Base-by-base conservation (phyloP, 2,329 filamentous ascomycete genomes). In the Diaporthe sp. region DNA sequence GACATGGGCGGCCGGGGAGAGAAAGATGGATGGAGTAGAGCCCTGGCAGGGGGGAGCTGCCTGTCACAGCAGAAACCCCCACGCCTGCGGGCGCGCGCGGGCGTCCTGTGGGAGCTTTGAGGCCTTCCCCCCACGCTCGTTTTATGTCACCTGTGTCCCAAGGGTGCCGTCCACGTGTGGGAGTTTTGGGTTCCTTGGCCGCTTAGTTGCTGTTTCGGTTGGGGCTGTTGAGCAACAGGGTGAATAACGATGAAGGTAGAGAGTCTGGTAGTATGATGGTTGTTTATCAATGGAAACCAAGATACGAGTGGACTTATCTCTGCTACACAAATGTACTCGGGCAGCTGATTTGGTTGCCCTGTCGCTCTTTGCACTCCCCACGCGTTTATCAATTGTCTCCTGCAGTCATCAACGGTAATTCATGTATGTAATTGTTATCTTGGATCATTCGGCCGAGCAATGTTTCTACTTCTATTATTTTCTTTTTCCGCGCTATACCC, bases 51-150 rank as follows among this genome's bases (percentile, higher is more conserved):
- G 61, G 28, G 3, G 4, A 25, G 61, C 39, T 22, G 42, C 20
- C 37, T 47, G 60, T 49, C 61, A 67, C 17, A 37, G 63, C 63
- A 34, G 31, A 25, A 51, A 25, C 47, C 65, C 65, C 65, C 65
- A 68, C 65, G 65, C 25, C 31, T 10, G 28, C n/a, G 44, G 17
- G 42, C 39, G 25, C 10, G 12, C 37, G 12, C 37, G 37, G 60
- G 42, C 60, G 31, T 10, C 7, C 17, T 47, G 42, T 37, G 47
- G 44, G 47, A 20, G 47, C 10, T 25, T 37, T 25, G 60, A 17
- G 25, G 47, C 5, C 10, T 13, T 4, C 7, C 65, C 65, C 65
- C 65, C 65, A 70, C 65, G 65, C 49, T 42, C 39, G 22, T 70
- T 42, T 42, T 39, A 42, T 55, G 65, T 70, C 49, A 55, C 34